Conservation (phyloP, 768 basidiomycete species). For the Melanogaster broomeanus region DNA sequence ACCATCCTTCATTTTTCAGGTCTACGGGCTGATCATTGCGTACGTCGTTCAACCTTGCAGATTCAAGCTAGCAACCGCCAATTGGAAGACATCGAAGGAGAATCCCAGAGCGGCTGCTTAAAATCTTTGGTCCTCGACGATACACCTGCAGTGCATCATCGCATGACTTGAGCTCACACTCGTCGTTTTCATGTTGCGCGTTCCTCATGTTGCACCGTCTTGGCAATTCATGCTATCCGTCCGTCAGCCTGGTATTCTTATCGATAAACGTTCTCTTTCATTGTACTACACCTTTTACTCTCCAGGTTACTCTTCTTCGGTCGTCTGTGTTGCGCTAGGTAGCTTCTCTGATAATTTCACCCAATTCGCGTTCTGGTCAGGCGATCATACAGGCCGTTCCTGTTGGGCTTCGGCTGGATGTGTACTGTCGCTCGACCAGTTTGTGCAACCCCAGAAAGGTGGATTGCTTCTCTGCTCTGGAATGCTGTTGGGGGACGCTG, state of each 20-base stretch:
- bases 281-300: constrained; percentile 17
- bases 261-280: constrained; percentile 30
- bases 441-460: no score
- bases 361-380: constrained; percentile 16
- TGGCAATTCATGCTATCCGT: constrained; percentile 15
- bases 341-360: constrained; percentile 8
- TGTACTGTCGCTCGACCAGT: no score
- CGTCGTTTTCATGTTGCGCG: constrained; percentile 1
- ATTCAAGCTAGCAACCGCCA: constrained; percentile 72
- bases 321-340: constrained; percentile 6
- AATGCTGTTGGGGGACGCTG: no score
- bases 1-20: neutral
- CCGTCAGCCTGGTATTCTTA: constrained; percentile 29
- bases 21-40: constrained; percentile 1
- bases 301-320: constrained; percentile 7
- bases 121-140: constrained; percentile 8
- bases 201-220: constrained; percentile 14
- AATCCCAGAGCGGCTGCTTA: constrained; percentile 48
- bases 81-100: constrained; percentile 78
- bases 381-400: neutral
- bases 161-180: constrained; percentile 2
- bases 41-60: constrained; percentile 33
- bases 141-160: neutral
- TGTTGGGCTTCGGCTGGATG: neutral
- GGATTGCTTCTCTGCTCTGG: no score